Evolutionary conservation across 1,284 basidiomycete species (phyloP).

Genomic region (Porodaedalea pini): DNA sequence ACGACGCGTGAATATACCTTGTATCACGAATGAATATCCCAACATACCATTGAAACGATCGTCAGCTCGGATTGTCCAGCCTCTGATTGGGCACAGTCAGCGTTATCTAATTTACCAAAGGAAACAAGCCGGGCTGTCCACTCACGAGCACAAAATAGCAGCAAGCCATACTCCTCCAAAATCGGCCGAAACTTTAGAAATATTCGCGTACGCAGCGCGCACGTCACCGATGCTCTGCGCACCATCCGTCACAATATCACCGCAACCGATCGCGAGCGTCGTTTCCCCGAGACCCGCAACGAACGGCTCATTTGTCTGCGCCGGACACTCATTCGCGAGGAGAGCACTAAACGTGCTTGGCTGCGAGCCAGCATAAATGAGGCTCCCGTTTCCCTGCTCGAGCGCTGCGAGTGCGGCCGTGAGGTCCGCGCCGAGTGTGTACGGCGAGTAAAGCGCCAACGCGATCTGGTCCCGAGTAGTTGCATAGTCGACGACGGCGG

Average conservation of each 20-base stretch:
- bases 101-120: too few relatives aligned
- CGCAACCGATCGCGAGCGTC: slow-evolving; percentile 19
- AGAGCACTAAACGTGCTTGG: too few relatives aligned
- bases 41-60: slow-evolving; percentile 5
- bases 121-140: too few relatives aligned
- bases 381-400: neutral
- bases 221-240: neutral
- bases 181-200: slow-evolving; percentile 17
- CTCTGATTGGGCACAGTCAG: too few relatives aligned
- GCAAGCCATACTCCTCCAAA: slow-evolving; percentile 17
- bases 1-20: neutral
- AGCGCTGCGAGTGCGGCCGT: neutral
- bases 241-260: slow-evolving; percentile 12
- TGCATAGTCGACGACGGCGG: neutral
- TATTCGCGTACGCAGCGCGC: slow-evolving; percentile 10
- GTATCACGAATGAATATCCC: neutral
- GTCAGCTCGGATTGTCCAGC: slow-evolving; percentile 19
- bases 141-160: too few relatives aligned
- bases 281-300: slow-evolving; percentile 5
- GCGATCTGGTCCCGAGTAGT: neutral
- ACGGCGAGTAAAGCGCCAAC: neutral
- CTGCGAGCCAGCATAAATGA: neutral
- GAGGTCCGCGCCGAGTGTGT: neutral
- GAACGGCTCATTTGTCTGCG: neutral
- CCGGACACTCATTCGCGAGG: too few relatives aligned